phyloP scores from a whole-genome alignment of 1,284 basidiomycete species.

The Meira miltonrushii region DNA sequence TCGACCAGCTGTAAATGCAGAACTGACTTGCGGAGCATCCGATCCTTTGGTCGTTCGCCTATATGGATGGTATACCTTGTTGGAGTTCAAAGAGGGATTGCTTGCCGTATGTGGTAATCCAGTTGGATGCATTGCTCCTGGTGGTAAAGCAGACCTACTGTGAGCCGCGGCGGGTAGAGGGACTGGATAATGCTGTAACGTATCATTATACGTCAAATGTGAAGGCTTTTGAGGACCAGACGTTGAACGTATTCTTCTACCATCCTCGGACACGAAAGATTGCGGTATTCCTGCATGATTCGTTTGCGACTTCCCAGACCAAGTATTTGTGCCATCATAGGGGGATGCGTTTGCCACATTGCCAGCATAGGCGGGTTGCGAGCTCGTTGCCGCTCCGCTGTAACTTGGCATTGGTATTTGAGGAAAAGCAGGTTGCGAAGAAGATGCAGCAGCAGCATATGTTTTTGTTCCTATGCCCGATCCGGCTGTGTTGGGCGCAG shows the following conservation, averaged over 20 bases:
- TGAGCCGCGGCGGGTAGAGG: slow-evolving; percentile 15
- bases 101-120: slow-evolving; percentile 18
- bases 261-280: slow-evolving; percentile 14
- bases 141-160: slow-evolving; percentile 10
- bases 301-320: neutral
- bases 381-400: neutral
- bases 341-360: neutral
- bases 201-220: slow-evolving; percentile 38
- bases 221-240: slow-evolving; percentile 42
- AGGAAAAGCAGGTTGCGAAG: neutral
- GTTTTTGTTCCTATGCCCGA: neutral
- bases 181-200: slow-evolving; percentile 27
- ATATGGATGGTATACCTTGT: slow-evolving; percentile 41
- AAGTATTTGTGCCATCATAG: neutral
- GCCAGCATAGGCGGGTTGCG: neutral
- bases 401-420: neutral
- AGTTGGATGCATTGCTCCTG: slow-evolving; percentile 17
- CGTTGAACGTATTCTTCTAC: slow-evolving; percentile 33
- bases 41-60: slow-evolving; percentile 29
- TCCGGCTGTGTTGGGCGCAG: neutral
- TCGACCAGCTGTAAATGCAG: slow-evolving; percentile 10
- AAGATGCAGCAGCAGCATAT: slow-evolving; percentile 1
- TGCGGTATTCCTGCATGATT: no score
- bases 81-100: slow-evolving; percentile 20
- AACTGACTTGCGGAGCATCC: slow-evolving; percentile 14